phyloP scores from a whole-genome alignment of 768 basidiomycete species.

The Trametes villosa region DNA sequence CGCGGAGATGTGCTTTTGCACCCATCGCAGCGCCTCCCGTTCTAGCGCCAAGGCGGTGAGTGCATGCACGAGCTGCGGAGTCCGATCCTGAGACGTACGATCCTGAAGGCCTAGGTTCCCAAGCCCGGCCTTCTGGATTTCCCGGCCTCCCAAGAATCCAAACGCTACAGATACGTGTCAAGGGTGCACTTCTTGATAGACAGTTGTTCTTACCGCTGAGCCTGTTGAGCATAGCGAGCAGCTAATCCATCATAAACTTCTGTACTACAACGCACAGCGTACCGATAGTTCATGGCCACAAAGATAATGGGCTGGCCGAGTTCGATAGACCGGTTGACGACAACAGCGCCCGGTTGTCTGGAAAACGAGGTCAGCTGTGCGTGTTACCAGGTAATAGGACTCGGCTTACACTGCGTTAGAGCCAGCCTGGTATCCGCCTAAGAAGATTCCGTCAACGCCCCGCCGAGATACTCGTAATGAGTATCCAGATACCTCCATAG shows the following conservation, averaged over 20 bases:
- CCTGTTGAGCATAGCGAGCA: conserved; percentile 30
- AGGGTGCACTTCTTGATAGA: background rate
- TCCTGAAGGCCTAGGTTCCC: conserved; percentile 45
- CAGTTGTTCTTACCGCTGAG: conserved; percentile 20
- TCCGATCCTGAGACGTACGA: conserved; percentile 18
- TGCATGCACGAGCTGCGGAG: background rate
- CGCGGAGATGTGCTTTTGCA: conserved; percentile 27
- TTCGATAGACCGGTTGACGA: conserved; percentile 49
- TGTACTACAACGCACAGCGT: background rate
- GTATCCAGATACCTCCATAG: conserved; percentile 1
- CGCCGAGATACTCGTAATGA: background rate
- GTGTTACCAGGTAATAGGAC: background rate
- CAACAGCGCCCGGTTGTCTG: conserved; percentile 39
- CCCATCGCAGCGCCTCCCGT: conserved; percentile 44
- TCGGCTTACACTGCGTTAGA: conserved; percentile 7
- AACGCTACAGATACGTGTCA: conserved; percentile 12
- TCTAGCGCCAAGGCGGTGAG: conserved; percentile 27
- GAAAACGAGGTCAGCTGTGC: background rate
- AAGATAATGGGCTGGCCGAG: conserved; percentile 52
- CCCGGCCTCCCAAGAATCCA: conserved; percentile 29
- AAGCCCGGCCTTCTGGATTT: conserved; percentile 25
- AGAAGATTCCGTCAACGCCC: background rate
- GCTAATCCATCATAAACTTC: no score
- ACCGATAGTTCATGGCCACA: conserved; percentile 57
- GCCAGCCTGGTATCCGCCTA: conserved; percentile 13